Percentiles rank a stretch among this genome's conserved stretches.
Conservation (phyloP, 2,329 filamentous ascomycete genomes). For the Fusarium globosum region DNA sequence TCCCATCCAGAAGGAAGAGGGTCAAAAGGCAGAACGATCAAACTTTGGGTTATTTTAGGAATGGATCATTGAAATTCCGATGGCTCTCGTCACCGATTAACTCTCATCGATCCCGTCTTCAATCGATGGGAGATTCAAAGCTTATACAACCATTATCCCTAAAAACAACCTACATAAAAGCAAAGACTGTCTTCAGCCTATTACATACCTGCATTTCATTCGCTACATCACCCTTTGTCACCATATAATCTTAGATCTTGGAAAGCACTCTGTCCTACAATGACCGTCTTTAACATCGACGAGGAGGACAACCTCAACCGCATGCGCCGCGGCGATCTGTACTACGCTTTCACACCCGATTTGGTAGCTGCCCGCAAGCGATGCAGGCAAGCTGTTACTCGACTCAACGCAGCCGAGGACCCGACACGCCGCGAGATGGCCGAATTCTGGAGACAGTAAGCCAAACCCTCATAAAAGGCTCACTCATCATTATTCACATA, state of each 20-base stretch:
- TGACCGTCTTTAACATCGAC: conserved; percentile 48
- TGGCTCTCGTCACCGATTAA: neutral
- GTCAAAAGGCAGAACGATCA: neutral
- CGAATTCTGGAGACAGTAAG: conserved; percentile 78
- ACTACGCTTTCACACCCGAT: conserved; percentile 77
- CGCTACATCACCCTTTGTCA: no score
- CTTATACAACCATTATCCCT: neutral
- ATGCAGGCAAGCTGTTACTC: conserved; percentile 69
- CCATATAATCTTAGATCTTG: neutral
- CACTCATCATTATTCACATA: neutral
- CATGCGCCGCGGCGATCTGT: conserved; percentile 77
- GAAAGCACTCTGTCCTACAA: neutral
- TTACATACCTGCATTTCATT: no score
- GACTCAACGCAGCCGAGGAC: conserved; percentile 72
- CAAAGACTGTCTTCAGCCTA: neutral
- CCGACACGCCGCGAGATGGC: conserved; percentile 70
- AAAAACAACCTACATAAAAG: neutral
- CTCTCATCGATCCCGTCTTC: no score
- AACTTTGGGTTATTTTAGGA: no score
- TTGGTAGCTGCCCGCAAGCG: conserved; percentile 71
- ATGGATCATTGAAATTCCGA: conserved; percentile 16
- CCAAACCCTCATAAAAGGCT: conserved; percentile 9
- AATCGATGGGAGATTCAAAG: neutral
- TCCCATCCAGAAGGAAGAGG: neutral
- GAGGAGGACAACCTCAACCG: conserved; percentile 60